Evolutionary conservation across 2,329 filamentous ascomycete species (phyloP).

Genomic region (Colletotrichum orchidophilum): DNA sequence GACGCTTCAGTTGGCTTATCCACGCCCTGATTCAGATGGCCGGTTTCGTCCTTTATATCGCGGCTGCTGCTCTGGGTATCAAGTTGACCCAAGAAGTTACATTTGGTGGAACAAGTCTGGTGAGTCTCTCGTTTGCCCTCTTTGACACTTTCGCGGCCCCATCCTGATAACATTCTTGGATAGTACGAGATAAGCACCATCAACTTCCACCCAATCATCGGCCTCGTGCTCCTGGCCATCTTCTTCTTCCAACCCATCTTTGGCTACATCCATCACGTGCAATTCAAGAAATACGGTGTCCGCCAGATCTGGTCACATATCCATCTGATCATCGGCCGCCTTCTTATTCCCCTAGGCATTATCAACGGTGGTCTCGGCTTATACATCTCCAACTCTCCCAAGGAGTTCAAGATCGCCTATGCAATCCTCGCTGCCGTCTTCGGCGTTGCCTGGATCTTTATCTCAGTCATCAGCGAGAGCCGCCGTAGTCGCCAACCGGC

Average conservation of each 20-base stretch:
- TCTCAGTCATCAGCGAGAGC: slow-evolving; percentile 44
- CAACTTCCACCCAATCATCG: slow-evolving; percentile 58
- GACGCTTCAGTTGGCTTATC: slow-evolving; percentile 46
- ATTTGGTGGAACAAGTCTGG: slow-evolving; percentile 42
- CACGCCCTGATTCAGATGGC: slow-evolving; percentile 52
- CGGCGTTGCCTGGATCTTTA: slow-evolving; percentile 48
- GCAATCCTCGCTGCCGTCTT: slow-evolving; percentile 49
- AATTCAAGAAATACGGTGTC: slow-evolving; percentile 47
- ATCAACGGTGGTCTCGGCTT: slow-evolving; percentile 56
- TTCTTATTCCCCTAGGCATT: slow-evolving; percentile 51
- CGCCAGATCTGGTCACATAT: slow-evolving; percentile 53
- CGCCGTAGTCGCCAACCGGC: slow-evolving; percentile 35
- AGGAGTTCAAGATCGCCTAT: slow-evolving; percentile 46
- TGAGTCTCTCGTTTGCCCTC: slow-evolving; percentile 41
- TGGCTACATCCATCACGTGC: slow-evolving; percentile 52
- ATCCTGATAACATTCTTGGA: not conserved
- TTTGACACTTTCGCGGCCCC: no score
- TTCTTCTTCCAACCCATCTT: slow-evolving; percentile 53
- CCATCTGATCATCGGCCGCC: slow-evolving; percentile 55
- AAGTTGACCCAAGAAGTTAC: slow-evolving; percentile 47
- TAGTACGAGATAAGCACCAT: slow-evolving; percentile 43
- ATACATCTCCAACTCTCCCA: slow-evolving; percentile 44
- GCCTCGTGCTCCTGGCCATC: slow-evolving; percentile 50
- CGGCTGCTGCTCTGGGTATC: slow-evolving; percentile 53
- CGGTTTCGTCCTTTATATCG: slow-evolving; percentile 48